phyloP scores from a whole-genome alignment of 345 rosid species.

The Citrus unshiu region DNA sequence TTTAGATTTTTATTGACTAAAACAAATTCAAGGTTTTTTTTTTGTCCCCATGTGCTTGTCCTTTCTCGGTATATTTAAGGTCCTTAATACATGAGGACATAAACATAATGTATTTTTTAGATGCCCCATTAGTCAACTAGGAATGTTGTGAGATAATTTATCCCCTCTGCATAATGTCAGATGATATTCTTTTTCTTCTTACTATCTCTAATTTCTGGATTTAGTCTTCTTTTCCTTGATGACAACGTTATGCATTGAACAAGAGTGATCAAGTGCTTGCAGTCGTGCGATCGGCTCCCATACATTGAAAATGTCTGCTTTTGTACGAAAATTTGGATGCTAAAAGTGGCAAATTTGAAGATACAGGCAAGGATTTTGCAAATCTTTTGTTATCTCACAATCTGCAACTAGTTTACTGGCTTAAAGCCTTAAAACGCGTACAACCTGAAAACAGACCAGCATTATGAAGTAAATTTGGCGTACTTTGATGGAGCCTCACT shows the following conservation, averaged over 20 bases:
- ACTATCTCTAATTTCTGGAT: not conserved
- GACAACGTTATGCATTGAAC: not conserved
- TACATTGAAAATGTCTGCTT: not conserved
- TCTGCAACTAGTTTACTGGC: not conserved
- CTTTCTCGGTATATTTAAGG: not conserved
- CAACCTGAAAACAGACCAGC: not conserved
- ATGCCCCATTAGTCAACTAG: conserved; percentile 6
- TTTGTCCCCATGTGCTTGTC: not conserved
- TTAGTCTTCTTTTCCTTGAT: not conserved
- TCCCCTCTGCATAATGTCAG: not conserved
- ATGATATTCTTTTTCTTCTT: not conserved
- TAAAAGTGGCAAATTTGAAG: no score
- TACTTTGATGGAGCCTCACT: not conserved
- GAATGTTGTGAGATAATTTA: conserved; percentile 2
- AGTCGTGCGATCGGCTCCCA: not conserved
- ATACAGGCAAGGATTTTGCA: not conserved
- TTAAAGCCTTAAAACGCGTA: not conserved
- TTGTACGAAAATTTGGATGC: not conserved
- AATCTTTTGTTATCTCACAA: not conserved
- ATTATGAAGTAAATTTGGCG: not conserved
- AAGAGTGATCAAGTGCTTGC: no score
- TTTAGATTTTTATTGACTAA: conserved; percentile 9
- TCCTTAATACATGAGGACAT: not conserved
- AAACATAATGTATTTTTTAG: conserved; percentile 17
- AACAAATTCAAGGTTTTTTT: not conserved